Percentiles rank a stretch among this genome's conserved stretches.
Evolutionary conservation across 2,329 filamentous ascomycete genomes (phyloP).

Genomic region (Beauveria brongniartii): DNA sequence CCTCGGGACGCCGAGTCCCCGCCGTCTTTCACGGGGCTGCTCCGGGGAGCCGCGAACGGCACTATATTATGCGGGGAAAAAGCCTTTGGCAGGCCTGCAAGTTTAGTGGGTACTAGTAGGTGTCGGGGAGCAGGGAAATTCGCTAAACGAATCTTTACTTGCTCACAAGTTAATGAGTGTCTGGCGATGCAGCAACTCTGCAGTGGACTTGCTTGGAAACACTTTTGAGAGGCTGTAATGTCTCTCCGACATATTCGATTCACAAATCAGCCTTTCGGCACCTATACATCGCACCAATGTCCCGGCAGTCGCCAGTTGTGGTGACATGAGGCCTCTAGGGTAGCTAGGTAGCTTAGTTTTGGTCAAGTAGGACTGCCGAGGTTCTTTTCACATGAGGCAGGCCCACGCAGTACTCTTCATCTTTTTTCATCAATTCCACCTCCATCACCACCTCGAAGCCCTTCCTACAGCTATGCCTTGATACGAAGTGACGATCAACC

Average conservation of each 20-base stretch:
- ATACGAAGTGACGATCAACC: background rate
- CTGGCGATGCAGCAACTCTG: no score
- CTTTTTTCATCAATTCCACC: background rate
- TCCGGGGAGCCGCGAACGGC: background rate
- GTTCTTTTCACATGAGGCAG: background rate
- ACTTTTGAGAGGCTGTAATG: no score
- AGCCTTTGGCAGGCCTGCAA: no score
- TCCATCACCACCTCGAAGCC: background rate
- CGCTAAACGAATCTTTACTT: no score
- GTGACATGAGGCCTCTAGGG: background rate
- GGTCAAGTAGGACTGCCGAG: constrained; percentile 3
- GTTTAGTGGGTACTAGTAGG: no score
- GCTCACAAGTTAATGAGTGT: no score
- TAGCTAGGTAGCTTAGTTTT: background rate
- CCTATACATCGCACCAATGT: no score
- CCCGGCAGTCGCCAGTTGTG: no score
- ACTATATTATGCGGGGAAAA: background rate
- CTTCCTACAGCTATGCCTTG: background rate
- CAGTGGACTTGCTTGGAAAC: no score
- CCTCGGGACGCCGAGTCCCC: background rate
- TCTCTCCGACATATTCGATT: no score
- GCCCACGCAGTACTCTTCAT: background rate
- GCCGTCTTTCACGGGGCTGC: background rate
- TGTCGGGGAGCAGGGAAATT: no score
- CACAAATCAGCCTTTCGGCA: no score